Base-by-base conservation (phyloP, 2,329 filamentous ascomycete genomes). In the Rhynchosporium graminicola region DNA sequence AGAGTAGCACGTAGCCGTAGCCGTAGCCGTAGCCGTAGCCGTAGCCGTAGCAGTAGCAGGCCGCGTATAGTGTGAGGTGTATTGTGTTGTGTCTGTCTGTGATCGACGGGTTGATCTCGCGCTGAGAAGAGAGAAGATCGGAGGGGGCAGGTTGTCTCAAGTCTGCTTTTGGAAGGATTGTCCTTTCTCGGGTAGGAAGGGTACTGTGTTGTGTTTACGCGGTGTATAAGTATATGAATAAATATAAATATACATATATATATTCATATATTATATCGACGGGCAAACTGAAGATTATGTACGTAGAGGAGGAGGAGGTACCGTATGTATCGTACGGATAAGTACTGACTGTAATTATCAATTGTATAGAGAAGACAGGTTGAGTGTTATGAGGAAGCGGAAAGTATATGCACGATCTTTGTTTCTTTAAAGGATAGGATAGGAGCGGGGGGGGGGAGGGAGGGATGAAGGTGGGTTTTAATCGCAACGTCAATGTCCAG, bases 331-430 rank as follows among this genome's bases (percentile, higher is more conserved):
- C 20, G 20, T 20, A 20, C 20, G 20, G 1, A 20, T 20, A 20
- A 20, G 20, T 20, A 20, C 20, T 20, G 20, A 20, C 20, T 20
- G 20, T 20, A 20, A 20, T 20, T 1, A 20, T 20, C 1, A 20
- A 54, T 10, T 59, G 46, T 58, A 62, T 62, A 59, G 51, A 65
- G 60, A 59, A 28, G 42, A 56, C 55, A 38, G 43, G 60, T 58
- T 52, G 38, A 31, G 33, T 43, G 57, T 33, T 33, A 63, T 58
- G 61, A 64, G 60, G 47, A 66, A 65, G 48, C 47, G 67, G 68
- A 65, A 70, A 64, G 62, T 66, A 63, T 68, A 61, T 62, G 62
- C 69, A 54, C 60, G 68, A 71, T 71, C 70, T 55, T 59, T 52
- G 13, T n/a, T 36, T 38, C 15, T 38, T 36, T 60, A 63, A 59